Base-by-base conservation (phyloP, 2,329 filamentous ascomycete genomes). In the Xylogone sp. region DNA sequence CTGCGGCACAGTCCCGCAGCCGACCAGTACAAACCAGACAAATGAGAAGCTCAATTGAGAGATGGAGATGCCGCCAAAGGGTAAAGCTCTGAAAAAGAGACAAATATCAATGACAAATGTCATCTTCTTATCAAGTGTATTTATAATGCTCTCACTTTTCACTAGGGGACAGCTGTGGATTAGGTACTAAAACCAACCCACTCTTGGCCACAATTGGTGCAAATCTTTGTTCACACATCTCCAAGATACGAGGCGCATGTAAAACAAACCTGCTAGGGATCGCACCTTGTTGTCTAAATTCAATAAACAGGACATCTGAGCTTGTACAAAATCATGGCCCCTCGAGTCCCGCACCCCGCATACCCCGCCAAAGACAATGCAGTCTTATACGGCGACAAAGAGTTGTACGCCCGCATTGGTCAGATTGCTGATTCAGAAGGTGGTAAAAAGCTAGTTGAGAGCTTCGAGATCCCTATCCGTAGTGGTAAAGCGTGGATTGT, bases 401-500 rank as follows among this genome's bases (percentile, higher is more conserved):
- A 52, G 10, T 49, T 64, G 8, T 64, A 63, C 49, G 54, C 45
- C 9, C 53, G 55, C 10, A 51, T 60, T 24, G 53, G 51, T 8
- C 46, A 52, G 18, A 50, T 58, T 44, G 52, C 57, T 8, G 48
- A 55, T 34, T 34, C 47, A 13, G 51, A 54, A 1, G 49, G 24
- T 3, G 49, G 42, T 8, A 59, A 56, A 48, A 46, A 46, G 0
- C 59, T 75, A 1, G 29, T 74, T 5, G 64, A 77, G 2, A 71
- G 79, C 6, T 86, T 87, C 57, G 79, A 78, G 2, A 73, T 94
- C 22, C 85, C 87, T 0, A 87, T 90, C 24, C 83, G 89, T 29
- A 88, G 85, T 2, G 90, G 86, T 1, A 76, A 75, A 53, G 88
- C 89, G 1, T 94, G 87, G 86, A 75, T 78, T 45, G 88, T 87